phyloP scores from a whole-genome alignment of 1,284 basidiomycete genomes.

The Mycocalia duriaeana region DNA sequence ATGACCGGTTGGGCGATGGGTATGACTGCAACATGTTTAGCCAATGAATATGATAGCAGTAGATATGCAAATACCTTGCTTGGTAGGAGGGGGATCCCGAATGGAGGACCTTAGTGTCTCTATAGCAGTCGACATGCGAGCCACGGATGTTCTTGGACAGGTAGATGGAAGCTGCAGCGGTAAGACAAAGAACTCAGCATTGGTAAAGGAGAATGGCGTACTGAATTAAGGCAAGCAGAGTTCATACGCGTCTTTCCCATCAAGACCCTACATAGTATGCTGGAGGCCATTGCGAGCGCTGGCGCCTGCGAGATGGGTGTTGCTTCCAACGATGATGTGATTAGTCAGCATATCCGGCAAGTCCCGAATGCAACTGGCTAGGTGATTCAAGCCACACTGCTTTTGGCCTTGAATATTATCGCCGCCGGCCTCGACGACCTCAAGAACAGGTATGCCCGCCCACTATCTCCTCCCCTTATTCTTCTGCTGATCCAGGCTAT shows the following conservation, averaged over 20 bases:
- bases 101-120: neutral
- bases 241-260: too few relatives aligned
- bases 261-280: too few relatives aligned
- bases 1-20: neutral
- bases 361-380: conserved; percentile 34
- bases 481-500: neutral
- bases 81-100: conserved; percentile 6
- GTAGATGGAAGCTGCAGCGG: too few relatives aligned
- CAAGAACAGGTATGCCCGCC: conserved; percentile 34
- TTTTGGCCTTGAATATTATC: conserved; percentile 23
- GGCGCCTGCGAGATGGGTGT: too few relatives aligned
- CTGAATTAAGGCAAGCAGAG: too few relatives aligned
- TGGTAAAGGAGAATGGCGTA: too few relatives aligned
- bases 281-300: too few relatives aligned
- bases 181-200: too few relatives aligned
- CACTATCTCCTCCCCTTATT: conserved; percentile 14
- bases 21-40: neutral
- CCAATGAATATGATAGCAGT: neutral
- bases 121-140: neutral
- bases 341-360: conserved; percentile 31
- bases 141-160: too few relatives aligned
- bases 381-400: conserved; percentile 33
- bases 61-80: conserved; percentile 8
- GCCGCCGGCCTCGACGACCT: conserved; percentile 36
- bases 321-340: too few relatives aligned